phyloP scores from a whole-genome alignment of 1,284 basidiomycete species.

The Amylostereum areolatum region DNA sequence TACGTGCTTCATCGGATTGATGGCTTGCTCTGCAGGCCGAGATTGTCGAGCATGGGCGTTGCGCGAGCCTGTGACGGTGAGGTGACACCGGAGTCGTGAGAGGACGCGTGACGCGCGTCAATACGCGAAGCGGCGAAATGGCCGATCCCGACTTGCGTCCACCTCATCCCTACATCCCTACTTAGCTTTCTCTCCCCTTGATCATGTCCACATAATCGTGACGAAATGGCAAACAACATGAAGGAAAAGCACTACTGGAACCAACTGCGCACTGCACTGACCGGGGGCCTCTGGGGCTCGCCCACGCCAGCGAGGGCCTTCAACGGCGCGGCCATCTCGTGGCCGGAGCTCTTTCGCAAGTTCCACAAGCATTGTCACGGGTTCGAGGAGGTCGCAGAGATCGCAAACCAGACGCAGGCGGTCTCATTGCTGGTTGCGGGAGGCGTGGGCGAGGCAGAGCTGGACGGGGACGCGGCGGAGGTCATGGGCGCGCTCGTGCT shows the following conservation, averaged over 20 bases:
- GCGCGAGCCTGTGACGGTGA: too few relatives aligned
- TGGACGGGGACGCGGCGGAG: conserved; percentile 29
- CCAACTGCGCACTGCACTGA: conserved; percentile 61
- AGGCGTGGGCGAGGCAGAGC: conserved; percentile 25
- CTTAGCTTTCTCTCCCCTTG: too few relatives aligned
- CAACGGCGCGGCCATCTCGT: conserved; percentile 54
- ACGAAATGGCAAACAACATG: conserved; percentile 15
- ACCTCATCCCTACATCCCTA: too few relatives aligned
- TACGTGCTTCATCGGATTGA: too few relatives aligned
- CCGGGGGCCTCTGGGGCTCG: conserved; percentile 64
- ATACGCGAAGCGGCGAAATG: too few relatives aligned
- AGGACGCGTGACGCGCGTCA: too few relatives aligned
- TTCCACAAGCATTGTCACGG: conserved; percentile 82
- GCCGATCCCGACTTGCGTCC: too few relatives aligned
- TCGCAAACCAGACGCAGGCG: conserved; percentile 61
- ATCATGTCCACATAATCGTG: too few relatives aligned
- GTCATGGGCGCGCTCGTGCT: conserved; percentile 38
- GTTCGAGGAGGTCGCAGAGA: conserved; percentile 52
- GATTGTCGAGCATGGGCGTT: too few relatives aligned
- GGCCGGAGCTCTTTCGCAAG: conserved; percentile 81
- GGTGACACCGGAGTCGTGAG: too few relatives aligned
- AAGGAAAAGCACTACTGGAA: conserved; percentile 73
- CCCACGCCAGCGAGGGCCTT: conserved; percentile 55
- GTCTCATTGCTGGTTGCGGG: conserved; percentile 55
- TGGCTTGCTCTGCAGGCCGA: too few relatives aligned